Percentiles rank a stretch among this genome's conserved stretches.
Conservation (phyloP, 2,329 filamentous ascomycete species). For the Colletotrichum sp. region DNA sequence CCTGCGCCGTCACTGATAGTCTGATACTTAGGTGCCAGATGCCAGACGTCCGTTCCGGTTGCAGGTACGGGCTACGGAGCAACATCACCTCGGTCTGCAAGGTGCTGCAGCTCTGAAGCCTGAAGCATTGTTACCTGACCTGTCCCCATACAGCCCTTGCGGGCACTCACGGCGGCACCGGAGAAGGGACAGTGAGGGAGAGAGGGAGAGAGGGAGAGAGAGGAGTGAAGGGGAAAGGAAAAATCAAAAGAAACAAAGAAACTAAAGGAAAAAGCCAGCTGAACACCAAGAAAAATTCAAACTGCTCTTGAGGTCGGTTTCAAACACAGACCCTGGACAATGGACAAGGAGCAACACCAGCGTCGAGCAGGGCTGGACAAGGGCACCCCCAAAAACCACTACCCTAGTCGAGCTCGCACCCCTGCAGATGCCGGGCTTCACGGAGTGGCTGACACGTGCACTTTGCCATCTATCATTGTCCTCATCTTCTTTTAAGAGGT, state of each 20-base stretch:
- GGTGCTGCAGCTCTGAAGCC: neutral
- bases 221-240: too few relatives aligned
- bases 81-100: neutral
- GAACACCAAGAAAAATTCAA: neutral
- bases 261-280: neutral
- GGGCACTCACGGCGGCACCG: neutral
- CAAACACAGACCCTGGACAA: neutral
- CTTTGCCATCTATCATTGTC: neutral
- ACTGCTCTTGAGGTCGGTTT: neutral
- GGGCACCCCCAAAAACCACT: slow-evolving; percentile 4
- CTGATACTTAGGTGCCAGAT: neutral
- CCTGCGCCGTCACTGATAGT: neutral
- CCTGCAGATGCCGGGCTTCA: slow-evolving; percentile 10
- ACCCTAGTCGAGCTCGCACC: slow-evolving; percentile 8
- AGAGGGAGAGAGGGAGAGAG: too few relatives aligned
- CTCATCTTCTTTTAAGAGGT: neutral
- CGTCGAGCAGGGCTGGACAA: slow-evolving; percentile 6
- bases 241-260: neutral
- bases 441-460: slow-evolving; percentile 12
- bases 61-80: neutral
- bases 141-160: neutral
- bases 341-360: neutral
- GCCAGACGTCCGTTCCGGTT: neutral
- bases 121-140: neutral
- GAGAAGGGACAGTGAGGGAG: too few relatives aligned